Conservation (phyloP, 805 yeast genomes). For the Komagataella phaffii region DNA sequence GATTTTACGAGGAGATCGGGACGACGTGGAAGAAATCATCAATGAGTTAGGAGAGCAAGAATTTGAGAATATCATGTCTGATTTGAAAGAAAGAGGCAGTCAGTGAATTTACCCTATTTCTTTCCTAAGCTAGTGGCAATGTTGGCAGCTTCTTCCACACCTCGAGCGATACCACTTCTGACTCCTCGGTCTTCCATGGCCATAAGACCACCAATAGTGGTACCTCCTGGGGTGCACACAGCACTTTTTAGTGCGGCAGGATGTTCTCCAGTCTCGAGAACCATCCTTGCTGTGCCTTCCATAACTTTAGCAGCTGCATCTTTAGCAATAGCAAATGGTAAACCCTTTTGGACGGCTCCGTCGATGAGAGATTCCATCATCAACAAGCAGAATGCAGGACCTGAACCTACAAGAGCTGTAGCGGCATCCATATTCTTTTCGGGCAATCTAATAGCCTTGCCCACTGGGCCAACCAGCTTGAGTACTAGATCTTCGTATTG, state of each 20-base stretch:
- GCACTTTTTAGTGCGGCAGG: constrained; percentile 81
- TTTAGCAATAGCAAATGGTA: constrained; percentile 72
- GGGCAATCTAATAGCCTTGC: constrained; percentile 53
- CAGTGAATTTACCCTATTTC: constrained; percentile 5
- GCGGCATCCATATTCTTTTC: constrained; percentile 96
- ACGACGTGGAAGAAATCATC: constrained; percentile 10
- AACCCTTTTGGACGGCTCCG: constrained; percentile 90
- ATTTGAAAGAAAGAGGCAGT: constrained; percentile 8
- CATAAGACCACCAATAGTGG: constrained; percentile 90
- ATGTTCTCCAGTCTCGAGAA: constrained; percentile 64
- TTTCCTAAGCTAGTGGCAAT: constrained; percentile 54
- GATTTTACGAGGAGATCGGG: constrained; percentile 15
- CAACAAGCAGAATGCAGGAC: constrained; percentile 85
- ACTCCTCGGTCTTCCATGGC: constrained; percentile 88
- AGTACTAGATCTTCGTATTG: constrained; percentile 31
- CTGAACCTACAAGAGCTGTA: constrained; percentile 90
- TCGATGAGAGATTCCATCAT: constrained; percentile 88
- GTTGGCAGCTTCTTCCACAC: constrained; percentile 84
- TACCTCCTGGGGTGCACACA: constrained; percentile 96
- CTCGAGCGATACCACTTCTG: constrained; percentile 76
- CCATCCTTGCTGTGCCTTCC: constrained; percentile 92
- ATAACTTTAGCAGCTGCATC: constrained; percentile 86
- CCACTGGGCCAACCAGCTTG: constrained; percentile 49
- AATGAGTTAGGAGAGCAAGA: constrained; percentile 14
- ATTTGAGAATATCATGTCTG: constrained; percentile 16